Base-by-base conservation (phyloP, 176 grass and related monocot species). In the Raddia distichophylla region DNA sequence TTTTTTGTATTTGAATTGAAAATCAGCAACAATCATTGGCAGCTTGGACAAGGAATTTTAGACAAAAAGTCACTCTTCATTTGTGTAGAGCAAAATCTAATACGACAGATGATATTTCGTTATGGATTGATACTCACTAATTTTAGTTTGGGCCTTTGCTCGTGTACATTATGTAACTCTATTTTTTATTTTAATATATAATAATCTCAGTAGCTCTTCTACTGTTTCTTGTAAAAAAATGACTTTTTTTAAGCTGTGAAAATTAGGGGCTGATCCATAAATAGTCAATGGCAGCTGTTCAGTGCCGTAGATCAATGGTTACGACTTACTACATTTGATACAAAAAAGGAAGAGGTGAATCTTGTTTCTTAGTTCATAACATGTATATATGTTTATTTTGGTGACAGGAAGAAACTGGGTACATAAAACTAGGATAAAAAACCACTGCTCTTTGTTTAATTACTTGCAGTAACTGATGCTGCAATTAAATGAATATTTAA, bases 231-330 rank as follows among this genome's bases (percentile, higher is more conserved):
- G 37, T 40, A 5, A 40, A 40, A 27, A 40, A 40, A 40, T 5
- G 37, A 40, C 4, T 40, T 40, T 40, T 68, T 32, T 68, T 46
- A 75, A 44, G 5, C 37, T 79, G 8, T 8, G 6, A 10, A 67
- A 68, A 68, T 68, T 53, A 43, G 40, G 60, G 11, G 18, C 35
- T 45, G 49, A 69, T 80, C 22, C 22, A 5, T 65, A 66, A 78
- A 37, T 51, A n/a, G 15, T n/a, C 60, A 64, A 34, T 78, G 15
- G 45, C 35, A 46, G n/a, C 35, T 53, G 53, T 7, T 11, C 8
- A 35, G 64, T 43, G 54, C 54, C 3, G 27, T 35, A 27, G 47
- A 63, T 73, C 58, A 46, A 64, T 56, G 12, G 7, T 46, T 80
- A 56, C 6, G 7, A 34, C 43, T 52, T 63, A 55, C 14, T 70